Base-by-base conservation (phyloP, 2,329 filamentous ascomycete genomes). In the Talaromyces albobiverticillius region DNA sequence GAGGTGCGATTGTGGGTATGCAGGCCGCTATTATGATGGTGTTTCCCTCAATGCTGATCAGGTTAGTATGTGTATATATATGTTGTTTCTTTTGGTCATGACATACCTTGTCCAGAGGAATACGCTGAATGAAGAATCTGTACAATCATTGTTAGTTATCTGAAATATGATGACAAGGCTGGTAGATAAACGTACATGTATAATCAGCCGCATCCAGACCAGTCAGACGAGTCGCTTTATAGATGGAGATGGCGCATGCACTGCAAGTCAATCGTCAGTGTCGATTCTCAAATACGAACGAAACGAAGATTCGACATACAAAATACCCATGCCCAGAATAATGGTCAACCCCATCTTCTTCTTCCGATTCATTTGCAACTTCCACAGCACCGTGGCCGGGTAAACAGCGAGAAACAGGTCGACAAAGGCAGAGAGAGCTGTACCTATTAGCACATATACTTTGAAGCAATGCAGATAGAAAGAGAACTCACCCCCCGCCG, bases 381-480 rank as follows among this genome's bases (percentile, higher is more conserved):
- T 64, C 59, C 69, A 63, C 7, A 71, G 54, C 7, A 71, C 62
- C 1, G 61, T 62, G 2, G 60, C 59, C 0, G 70, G 68, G 26
- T 71, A 71, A 13, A 69, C 40, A 0, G 69, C 67, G 4, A 73
- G 62, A 13, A 62, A 66, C 3, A 72, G 55, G 56, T 73, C 70
- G 36, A 68, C 58, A 26, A 63, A 59, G 1, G 64, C 66, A 4
- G 68, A 70, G 2, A 66, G 20, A 1, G 63, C 67, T 70, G 40
- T 14, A 18, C 32, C 6, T 10, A 13, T 47, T 14, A 48, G 6
- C 49, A n/a, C 38, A 36, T 29, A 14, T 22, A 40, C n/a, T 40
- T 9, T 31, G n/a, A 7, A 38, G 14, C n/a, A 41, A 18, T 3
- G 2, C 13, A 8, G 34, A 31, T 23, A 48, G 16, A 9, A 26